phyloP scores from a whole-genome alignment of 2,329 filamentous ascomycete genomes.

The Emergomyces africanus region DNA sequence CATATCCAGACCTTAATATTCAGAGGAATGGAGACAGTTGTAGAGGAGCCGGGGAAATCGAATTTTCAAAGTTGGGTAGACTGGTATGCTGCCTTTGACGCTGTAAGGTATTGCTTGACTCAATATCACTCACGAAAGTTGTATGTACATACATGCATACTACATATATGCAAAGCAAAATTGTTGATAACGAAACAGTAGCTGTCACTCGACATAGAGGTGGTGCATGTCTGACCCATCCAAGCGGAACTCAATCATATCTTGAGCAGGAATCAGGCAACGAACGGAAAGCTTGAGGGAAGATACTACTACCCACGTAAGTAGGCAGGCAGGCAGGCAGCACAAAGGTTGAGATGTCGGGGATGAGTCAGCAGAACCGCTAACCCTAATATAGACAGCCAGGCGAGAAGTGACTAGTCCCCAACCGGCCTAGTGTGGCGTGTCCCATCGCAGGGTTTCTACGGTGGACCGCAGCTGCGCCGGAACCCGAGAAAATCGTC shows the following conservation, averaged over 20 bases:
- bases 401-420: background rate
- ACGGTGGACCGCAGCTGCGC: constrained; percentile 16
- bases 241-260: too few relatives aligned
- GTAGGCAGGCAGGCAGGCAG: too few relatives aligned
- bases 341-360: background rate
- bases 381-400: background rate
- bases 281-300: too few relatives aligned
- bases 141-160: too few relatives aligned
- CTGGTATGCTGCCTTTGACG: background rate
- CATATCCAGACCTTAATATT: too few relatives aligned
- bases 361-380: background rate
- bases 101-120: background rate
- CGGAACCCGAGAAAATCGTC: constrained; percentile 8
- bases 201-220: too few relatives aligned
- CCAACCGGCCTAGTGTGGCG: background rate
- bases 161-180: background rate
- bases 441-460: constrained; percentile 3
- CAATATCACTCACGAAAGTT: background rate
- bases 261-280: too few relatives aligned
- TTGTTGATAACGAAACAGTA: too few relatives aligned
- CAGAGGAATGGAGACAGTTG: background rate
- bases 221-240: too few relatives aligned
- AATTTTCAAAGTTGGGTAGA: too few relatives aligned
- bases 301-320: too few relatives aligned
- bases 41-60: background rate